Evolutionary conservation across 176 grass and related monocot species (phyloP).

Genomic region (Juncus inflexus): DNA sequence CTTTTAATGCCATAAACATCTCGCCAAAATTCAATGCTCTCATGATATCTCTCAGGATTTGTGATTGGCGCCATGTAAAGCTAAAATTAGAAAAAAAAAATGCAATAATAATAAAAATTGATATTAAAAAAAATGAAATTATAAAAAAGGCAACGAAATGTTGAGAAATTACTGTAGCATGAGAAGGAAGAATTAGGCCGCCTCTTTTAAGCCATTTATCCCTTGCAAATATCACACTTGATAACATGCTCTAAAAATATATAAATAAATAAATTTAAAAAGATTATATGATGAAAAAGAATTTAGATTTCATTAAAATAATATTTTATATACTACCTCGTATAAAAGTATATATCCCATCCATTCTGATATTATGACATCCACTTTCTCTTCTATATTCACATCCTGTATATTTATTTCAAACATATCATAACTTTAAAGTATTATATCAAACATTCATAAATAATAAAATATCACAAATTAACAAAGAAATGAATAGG

Average conservation of each 20-base stretch:
- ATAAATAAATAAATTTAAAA: slow-evolving; percentile 15
- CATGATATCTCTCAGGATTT: slow-evolving; percentile 64
- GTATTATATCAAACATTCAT: neutral
- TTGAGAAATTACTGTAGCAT: slow-evolving; percentile 63
- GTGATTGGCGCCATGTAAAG: slow-evolving; percentile 95
- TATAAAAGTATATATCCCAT: slow-evolving; percentile 98
- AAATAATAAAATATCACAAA: slow-evolving; percentile 2
- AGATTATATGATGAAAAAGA: neutral
- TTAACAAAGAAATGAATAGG: slow-evolving; percentile 19
- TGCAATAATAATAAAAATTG: too few relatives aligned
- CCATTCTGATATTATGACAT: slow-evolving; percentile 99
- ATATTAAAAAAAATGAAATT: too few relatives aligned
- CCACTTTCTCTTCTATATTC: slow-evolving; percentile 85
- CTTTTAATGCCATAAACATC: slow-evolving; percentile 99
- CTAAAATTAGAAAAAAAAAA: slow-evolving; percentile 46
- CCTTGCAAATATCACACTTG: slow-evolving; percentile 91
- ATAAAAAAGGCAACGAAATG: neutral
- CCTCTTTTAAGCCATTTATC: slow-evolving; percentile 99
- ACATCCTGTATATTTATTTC: slow-evolving; percentile 48
- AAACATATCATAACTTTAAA: neutral
- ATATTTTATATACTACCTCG: slow-evolving; percentile 52
- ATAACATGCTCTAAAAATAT: slow-evolving; percentile 84
- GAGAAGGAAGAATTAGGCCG: slow-evolving; percentile 96
- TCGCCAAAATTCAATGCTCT: slow-evolving; percentile 93
- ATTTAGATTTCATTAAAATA: neutral